Conservation (phyloP, 2,329 filamentous ascomycete species). For the Aaosphaeria pasadenensis region DNA sequence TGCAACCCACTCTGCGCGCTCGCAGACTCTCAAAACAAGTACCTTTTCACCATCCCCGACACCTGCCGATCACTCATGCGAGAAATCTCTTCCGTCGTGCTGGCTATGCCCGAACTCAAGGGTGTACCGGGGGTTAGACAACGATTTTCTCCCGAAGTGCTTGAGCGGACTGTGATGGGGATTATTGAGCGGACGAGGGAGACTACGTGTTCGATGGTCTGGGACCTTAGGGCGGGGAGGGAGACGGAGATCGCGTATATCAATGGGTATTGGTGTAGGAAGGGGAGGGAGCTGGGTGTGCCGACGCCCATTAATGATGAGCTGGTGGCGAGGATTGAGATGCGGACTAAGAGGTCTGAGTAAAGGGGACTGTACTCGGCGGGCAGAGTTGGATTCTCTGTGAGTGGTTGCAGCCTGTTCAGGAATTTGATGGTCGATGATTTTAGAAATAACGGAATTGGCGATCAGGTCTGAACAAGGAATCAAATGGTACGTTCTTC, state of each 20-base stretch:
- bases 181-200: constrained; percentile 54
- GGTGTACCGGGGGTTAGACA: constrained; percentile 57
- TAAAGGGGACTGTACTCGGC: constrained; percentile 53
- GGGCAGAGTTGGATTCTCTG: too few relatives aligned
- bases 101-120: constrained; percentile 69
- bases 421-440: too few relatives aligned
- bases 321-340: constrained; percentile 56
- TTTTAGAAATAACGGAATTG: too few relatives aligned
- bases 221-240: constrained; percentile 58
- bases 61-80: constrained; percentile 68
- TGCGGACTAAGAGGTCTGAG: constrained; percentile 53
- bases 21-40: constrained; percentile 71
- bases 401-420: too few relatives aligned
- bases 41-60: constrained; percentile 62
- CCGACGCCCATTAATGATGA: constrained; percentile 69
- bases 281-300: constrained; percentile 71
- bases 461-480: too few relatives aligned
- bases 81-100: constrained; percentile 73
- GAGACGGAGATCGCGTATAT: constrained; percentile 77
- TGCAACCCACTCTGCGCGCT: constrained; percentile 80
- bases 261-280: constrained; percentile 80
- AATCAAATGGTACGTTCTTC: too few relatives aligned
- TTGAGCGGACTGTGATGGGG: constrained; percentile 57
- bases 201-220: constrained; percentile 65
- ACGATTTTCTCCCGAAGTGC: constrained; percentile 59